Evolutionary conservation across 495 filamentous ascomycete species (phyloP).

Genomic region (Aspergillus ellipticus): DNA sequence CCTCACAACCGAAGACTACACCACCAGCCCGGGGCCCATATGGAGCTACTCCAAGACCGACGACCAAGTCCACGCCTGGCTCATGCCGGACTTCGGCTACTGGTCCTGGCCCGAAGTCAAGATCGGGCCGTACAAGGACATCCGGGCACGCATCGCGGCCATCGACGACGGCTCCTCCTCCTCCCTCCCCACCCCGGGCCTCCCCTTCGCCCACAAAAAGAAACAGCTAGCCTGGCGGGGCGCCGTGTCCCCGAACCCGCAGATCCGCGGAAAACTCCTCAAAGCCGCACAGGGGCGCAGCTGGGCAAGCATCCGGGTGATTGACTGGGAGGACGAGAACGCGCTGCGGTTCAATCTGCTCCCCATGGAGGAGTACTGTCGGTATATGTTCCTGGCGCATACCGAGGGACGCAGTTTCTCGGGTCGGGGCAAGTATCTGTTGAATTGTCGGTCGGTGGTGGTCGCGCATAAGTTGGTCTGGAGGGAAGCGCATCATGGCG

Average conservation of each 20-base stretch:
- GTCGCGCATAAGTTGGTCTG: conserved; percentile 43
- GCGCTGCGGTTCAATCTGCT: conserved; percentile 36
- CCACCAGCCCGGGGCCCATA: conserved; percentile 29
- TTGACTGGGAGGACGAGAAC: conserved; percentile 45
- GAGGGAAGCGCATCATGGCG: conserved; percentile 39
- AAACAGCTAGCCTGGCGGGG: conserved; percentile 70
- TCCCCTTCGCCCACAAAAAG: conserved; percentile 49
- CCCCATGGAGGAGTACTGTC: conserved; percentile 55
- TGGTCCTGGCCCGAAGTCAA: conserved; percentile 67
- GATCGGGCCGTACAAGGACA: conserved; percentile 55
- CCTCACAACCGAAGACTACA: conserved; percentile 49
- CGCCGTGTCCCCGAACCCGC: conserved; percentile 33
- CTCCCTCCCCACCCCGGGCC: conserved; percentile 7
- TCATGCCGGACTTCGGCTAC: conserved; percentile 78
- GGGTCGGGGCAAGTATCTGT: conserved; percentile 56
- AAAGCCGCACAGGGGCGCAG: conserved; percentile 37
- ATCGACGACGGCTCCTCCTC: conserved; percentile 30
- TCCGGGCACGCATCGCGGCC: conserved; percentile 36
- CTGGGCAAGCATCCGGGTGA: conserved; percentile 51
- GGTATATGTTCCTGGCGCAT: conserved; percentile 56
- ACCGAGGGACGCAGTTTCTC: conserved; percentile 57
- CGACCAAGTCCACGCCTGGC: conserved; percentile 51
- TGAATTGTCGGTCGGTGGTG: conserved; percentile 57
- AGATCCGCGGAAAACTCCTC: conserved; percentile 44
- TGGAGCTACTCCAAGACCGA: conserved; percentile 53